Base-by-base conservation (phyloP, 169 alveolate genomes). In the Plasmodium vinckei region DNA sequence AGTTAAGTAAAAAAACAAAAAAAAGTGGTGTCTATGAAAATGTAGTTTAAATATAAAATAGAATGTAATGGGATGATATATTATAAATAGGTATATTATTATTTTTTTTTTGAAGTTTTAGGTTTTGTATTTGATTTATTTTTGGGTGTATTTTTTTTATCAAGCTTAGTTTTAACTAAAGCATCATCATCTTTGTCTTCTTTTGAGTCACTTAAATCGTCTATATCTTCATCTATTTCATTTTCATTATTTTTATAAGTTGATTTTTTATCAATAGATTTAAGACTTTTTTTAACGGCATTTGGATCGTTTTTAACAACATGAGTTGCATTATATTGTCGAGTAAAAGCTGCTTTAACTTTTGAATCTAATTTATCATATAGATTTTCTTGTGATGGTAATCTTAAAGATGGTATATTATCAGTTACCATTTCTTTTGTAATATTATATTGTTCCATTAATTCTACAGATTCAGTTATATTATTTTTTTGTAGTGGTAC, bases 401-500 rank as follows among this genome's bases (percentile, higher is more conserved):
- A 72, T 54, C 95, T 61, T 60, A 94, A 73, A 13, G 87, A 88
- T 2, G 92, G 63, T 25, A 92, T 57, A 27, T 88, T 88, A 19
- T 94, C 96, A 27, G 89, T 94, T 13, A 92, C 71, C 73, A 92
- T 69, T 27, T 94, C 96, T 21, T 89, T 65, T 27, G 93, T 94
- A 27, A 94, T 59, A 33, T 94, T 94, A 65, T 53, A 84, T 9
- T 71, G 54, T 57, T 87, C 94, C 72, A 94, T 90, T 9, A 87
- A 39, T 19, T 57, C 89, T 4, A 79, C 92, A 4, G 95, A 60
- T 9, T 89, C 93, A 1, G 77, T 93, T 13, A 92, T 67, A 72
- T 89, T 61, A 42, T 77, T 92, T 33, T 65, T 65, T 17, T 39
- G 60, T 46, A 94, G 75, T 23, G 87, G 87, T 5, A 60, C 59